Base-by-base conservation (phyloP, 2,329 filamentous ascomycete species). In the Diaporthe eres region DNA sequence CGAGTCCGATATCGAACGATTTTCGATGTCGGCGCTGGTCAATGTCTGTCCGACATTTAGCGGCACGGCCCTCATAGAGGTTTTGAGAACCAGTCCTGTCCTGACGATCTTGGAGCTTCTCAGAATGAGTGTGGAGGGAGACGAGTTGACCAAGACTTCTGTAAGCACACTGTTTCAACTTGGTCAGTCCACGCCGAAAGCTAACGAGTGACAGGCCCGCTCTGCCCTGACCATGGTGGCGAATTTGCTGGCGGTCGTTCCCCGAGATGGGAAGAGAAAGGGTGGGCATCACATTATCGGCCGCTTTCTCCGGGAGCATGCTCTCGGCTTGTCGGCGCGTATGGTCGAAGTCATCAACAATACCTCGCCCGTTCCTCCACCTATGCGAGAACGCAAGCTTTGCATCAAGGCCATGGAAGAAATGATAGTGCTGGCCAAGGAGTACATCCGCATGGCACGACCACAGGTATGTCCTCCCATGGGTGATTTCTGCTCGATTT, bases 401-500 rank as follows among this genome's bases (percentile, higher is more conserved):
- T 95, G 93, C 79, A 91, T 99, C 12, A 91, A 91, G 78, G 96
- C 95, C 7, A 93, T 99, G 81, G 94, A 95, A 79, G 95, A 98
- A 82, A 94, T 99, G 90, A 93, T 98, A 68, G 91, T 88, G 72
- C 87, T 97, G 67, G 94, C 94, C 60, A 93, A 92, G 80, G 88
- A 88, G 3, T 92, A 94, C 80, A 91, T 96, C 44, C 93, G 92
- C 77, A 92, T 93, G 79, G 97, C 95, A 68, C 88, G 98, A 55
- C 96, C 97, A 31, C 96, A 98, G 87, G 94, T 95, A 53, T 10
- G 74, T 53, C 15, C 15, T 25, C 25, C 51, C 13, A 19, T 1
- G 13, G 65, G 9, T 53, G 4, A 67, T 15, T 31, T 25, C 22
- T 67, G 42, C 12, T 22, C 6, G 49, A 7, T n/a, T 58, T 75